A percentile compares a stretch with the other conserved stretches of the same genome.
Conservation (phyloP, 2,329 filamentous ascomycete species). For the Apiospora arundinis region DNA sequence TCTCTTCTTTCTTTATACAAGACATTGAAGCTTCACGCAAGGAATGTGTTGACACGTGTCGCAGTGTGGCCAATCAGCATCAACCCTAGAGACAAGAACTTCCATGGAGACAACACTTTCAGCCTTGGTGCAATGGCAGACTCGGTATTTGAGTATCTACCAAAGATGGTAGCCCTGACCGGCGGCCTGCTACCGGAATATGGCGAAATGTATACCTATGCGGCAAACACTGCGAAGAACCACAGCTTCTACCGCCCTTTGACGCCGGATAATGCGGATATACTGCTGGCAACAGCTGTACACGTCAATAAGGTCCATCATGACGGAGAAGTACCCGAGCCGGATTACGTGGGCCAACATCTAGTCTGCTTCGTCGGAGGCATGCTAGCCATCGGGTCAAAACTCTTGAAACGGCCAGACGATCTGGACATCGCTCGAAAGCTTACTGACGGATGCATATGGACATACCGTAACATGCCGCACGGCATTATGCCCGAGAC, state of each 20-base stretch:
- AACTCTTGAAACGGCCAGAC: slow-evolving; percentile 47
- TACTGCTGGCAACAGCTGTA: slow-evolving; percentile 56
- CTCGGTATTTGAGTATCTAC: slow-evolving; percentile 56
- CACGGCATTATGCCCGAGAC: slow-evolving; percentile 61
- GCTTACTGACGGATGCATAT: slow-evolving; percentile 58
- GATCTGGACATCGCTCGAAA: slow-evolving; percentile 52
- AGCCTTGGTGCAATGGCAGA: slow-evolving; percentile 45
- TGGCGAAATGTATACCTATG: slow-evolving; percentile 64
- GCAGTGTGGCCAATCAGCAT: slow-evolving; percentile 71
- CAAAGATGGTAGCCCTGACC: slow-evolving; percentile 59
- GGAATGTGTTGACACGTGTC: background rate
- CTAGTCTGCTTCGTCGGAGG: slow-evolving; percentile 59
- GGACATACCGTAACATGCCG: slow-evolving; percentile 54
- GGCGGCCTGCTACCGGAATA: slow-evolving; percentile 66
- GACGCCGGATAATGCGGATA: slow-evolving; percentile 60
- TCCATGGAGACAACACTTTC: slow-evolving; percentile 40
- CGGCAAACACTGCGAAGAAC: slow-evolving; percentile 65
- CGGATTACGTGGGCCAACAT: slow-evolving; percentile 44
- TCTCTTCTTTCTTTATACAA: background rate
- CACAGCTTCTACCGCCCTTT: slow-evolving; percentile 70
- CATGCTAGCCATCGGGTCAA: slow-evolving; percentile 55
- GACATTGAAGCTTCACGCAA: background rate
- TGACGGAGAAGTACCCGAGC: slow-evolving; percentile 36
- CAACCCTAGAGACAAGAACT: slow-evolving; percentile 60
- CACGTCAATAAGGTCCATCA: slow-evolving; percentile 47